Conservation (phyloP, 768 basidiomycete species). For the Lentinus tigrinus region DNA sequence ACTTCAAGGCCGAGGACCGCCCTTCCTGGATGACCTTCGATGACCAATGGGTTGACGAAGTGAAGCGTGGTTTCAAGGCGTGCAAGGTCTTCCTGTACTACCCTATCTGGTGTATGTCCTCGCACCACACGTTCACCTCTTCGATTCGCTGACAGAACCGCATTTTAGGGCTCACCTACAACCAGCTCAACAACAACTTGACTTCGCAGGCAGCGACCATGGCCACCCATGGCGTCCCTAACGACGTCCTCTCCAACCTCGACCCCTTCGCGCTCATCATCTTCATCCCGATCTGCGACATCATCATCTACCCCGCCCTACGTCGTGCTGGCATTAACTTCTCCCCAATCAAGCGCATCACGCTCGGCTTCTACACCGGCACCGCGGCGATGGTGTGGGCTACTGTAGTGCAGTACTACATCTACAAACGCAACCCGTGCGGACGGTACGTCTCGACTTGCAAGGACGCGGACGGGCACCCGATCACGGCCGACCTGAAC, state of each 20-base stretch:
- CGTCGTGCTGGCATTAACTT: slow-evolving; percentile 35
- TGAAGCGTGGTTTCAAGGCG: slow-evolving; percentile 69
- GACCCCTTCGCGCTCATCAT: slow-evolving; percentile 78
- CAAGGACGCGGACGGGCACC: slow-evolving; percentile 41
- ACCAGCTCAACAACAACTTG: slow-evolving; percentile 76
- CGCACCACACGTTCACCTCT: background rate
- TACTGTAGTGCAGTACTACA: slow-evolving; percentile 68
- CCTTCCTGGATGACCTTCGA: slow-evolving; percentile 76
- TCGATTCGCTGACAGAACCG: slow-evolving; percentile 3
- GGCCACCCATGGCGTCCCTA: slow-evolving; percentile 67
- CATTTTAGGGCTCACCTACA: slow-evolving; percentile 67
- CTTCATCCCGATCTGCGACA: slow-evolving; percentile 67
- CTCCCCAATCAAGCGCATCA: slow-evolving; percentile 39
- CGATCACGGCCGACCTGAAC: slow-evolving; percentile 65
- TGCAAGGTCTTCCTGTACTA: slow-evolving; percentile 59
- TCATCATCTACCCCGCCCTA: slow-evolving; percentile 43
- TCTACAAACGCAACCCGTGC: slow-evolving; percentile 59
- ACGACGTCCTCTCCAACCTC: slow-evolving; percentile 76
- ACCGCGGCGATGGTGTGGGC: slow-evolving; percentile 38
- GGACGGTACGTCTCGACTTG: slow-evolving; percentile 56
- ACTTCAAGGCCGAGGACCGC: slow-evolving; percentile 36
- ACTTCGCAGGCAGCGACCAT: slow-evolving; percentile 80
- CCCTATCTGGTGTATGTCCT: slow-evolving; percentile 62
- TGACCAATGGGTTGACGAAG: slow-evolving; percentile 78
- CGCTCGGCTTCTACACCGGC: slow-evolving; percentile 36